Conservation (phyloP, 2,329 filamentous ascomycete species). For the Colletotrichum caudatum region DNA sequence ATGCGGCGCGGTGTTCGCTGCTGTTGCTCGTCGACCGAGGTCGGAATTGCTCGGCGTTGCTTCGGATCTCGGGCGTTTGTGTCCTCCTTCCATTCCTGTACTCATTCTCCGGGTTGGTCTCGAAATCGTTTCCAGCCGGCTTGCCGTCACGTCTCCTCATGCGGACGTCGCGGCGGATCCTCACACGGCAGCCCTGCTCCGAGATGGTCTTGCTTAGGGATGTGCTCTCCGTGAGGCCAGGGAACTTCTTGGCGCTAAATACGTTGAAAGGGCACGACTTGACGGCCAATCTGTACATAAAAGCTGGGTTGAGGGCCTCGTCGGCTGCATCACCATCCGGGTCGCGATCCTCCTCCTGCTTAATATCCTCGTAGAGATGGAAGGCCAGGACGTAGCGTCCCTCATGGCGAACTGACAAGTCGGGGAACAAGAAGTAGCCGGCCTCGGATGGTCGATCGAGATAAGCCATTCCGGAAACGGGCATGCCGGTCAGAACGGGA, state of each 20-base stretch:
- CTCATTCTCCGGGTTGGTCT: constrained; percentile 73
- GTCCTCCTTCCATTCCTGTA: constrained; percentile 57
- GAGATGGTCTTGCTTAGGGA: constrained; percentile 89
- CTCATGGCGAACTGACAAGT: constrained; percentile 95
- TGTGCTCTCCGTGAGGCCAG: constrained; percentile 91
- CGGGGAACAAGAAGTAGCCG: constrained; percentile 98
- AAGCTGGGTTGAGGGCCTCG: constrained; percentile 63
- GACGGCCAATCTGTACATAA: constrained; percentile 90
- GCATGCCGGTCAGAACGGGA: constrained; percentile 92
- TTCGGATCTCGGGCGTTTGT: constrained; percentile 42
- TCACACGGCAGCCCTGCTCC: constrained; percentile 95
- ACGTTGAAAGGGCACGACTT: constrained; percentile 90
- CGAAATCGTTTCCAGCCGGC: constrained; percentile 61
- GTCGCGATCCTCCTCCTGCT: constrained; percentile 85
- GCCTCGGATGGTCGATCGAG: constrained; percentile 83
- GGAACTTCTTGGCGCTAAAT: constrained; percentile 98
- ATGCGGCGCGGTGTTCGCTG: constrained; percentile 61
- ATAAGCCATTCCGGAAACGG: constrained; percentile 95
- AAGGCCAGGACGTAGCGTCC: constrained; percentile 93
- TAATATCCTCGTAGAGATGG: constrained; percentile 93
- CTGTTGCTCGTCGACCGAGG: constrained; percentile 72
- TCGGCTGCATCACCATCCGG: constrained; percentile 55
- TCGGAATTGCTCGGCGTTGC: constrained; percentile 50
- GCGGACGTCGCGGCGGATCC: constrained; percentile 92
- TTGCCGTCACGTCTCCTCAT: constrained; percentile 89